Percentiles rank a stretch among this genome's conserved stretches.
Conservation (phyloP, 768 basidiomycete genomes). For the Arthromyces matolae region DNA sequence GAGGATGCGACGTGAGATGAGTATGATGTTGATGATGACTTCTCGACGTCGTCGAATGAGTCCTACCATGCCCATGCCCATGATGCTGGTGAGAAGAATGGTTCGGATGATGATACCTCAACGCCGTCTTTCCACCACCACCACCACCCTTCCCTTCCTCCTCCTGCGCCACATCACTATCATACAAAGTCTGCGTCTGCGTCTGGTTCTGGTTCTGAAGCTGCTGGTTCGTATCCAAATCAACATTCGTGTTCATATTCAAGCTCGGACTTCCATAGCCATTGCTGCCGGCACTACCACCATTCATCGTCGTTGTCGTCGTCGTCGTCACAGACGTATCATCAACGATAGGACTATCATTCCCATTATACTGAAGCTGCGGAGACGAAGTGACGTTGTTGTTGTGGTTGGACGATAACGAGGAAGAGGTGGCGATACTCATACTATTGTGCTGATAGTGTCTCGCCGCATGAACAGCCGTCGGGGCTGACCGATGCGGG, state of each 20-base stretch:
- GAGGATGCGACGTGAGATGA: constrained; percentile 1
- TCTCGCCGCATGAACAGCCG: constrained; percentile 29
- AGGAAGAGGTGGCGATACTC: constrained; percentile 27
- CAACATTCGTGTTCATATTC: constrained; percentile 8
- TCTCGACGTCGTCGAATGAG: constrained; percentile 2
- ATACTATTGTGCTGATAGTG: constrained; percentile 49
- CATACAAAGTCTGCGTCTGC: constrained; percentile 7
- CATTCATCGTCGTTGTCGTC: constrained; percentile 23
- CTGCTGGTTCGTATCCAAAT: neutral
- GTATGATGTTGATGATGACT: no score
- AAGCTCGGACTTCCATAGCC: constrained; percentile 12
- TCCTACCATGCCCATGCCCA: neutral
- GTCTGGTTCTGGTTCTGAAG: neutral
- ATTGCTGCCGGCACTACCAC: constrained; percentile 25
- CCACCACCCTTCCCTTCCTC: neutral
- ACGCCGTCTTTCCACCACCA: neutral
- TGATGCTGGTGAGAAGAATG: constrained; percentile 13
- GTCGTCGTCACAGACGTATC: constrained; percentile 16
- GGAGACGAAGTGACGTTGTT: neutral
- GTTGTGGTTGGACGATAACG: neutral
- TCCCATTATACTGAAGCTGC: neutral
- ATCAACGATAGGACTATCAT: constrained; percentile 5
- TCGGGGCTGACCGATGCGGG: constrained; percentile 34
- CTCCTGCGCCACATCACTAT: constrained; percentile 2
- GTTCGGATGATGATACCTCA: constrained; percentile 16